Percentiles rank a stretch among this genome's conserved stretches.
These are phyloP conservation scores for Oehlia diaphana DNA, from an alignment of 192 early-diverging fungal species.

Conservation along the genomic window DNA sequence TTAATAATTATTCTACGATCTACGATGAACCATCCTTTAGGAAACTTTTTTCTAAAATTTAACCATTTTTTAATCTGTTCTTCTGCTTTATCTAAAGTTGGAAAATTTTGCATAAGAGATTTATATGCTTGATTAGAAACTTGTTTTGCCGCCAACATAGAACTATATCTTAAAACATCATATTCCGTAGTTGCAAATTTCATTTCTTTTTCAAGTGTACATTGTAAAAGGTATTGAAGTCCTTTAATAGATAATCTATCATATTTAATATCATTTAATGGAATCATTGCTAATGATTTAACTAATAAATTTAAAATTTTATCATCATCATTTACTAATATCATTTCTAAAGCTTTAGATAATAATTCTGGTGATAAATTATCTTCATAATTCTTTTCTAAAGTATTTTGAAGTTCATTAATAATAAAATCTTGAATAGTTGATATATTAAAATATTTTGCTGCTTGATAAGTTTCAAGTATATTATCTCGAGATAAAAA, in stretches of 20 bases:
- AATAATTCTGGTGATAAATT: neutral
- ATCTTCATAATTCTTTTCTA: neutral
- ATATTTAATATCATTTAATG: neutral
- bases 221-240: neutral
- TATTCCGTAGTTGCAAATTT: conserved; percentile 17
- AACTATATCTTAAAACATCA: neutral
- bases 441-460: neutral
- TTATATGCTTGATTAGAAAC: neutral
- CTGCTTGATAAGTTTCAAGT: neutral
- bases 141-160: neutral
- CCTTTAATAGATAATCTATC: neutral
- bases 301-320: neutral
- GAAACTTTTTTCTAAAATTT: no score
- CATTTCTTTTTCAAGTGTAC: neutral
- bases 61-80: neutral
- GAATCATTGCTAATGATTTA: neutral
- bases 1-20: neutral
- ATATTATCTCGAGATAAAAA: neutral
- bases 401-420: neutral
- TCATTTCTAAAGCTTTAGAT: neutral
- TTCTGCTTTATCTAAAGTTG: neutral
- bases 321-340: neutral
- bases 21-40: neutral
- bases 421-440: neutral
- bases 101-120: neutral